Evolutionary conservation across 768 basidiomycete species (phyloP), one percentile per base, ranked within the genome.

Genomic region (Termitomyces sp.): DNA sequence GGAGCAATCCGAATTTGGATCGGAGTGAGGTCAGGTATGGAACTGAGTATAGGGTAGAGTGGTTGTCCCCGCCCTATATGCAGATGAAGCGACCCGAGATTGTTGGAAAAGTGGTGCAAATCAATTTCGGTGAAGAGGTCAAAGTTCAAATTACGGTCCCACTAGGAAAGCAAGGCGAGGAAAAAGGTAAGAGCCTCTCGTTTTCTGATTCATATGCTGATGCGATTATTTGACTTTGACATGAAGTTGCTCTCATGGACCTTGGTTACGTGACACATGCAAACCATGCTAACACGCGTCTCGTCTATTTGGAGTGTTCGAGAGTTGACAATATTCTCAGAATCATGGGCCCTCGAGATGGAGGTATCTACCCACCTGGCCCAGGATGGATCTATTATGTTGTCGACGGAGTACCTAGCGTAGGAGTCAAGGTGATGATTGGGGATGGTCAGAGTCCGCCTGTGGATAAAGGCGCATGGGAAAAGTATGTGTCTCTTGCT

Each of bases 31-130:
- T 81, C 39, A 73, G 74, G 64, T 94, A 89, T 65, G 84, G 86
- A 29, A 93, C 92, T 16, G 91, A 96, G 67, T 96, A 95, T 66
- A 78, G 92, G 47, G 88, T 93, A 31, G 94, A 97, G 66, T 85
- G 87, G 79, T 76, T 96, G 59, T 78, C 77, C 50, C 95, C 96
- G 0, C 87, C 89, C 25, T 98, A 96, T 65, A 84, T 90, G 83
- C 66, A 69, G 23, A 69, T 69, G 60, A 64, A 76, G 12, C 79
- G 92, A 32, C 94, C 89, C 5, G 64, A 70, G 45, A 75, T 87
- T 32, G 41, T 65, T 5, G 61, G 57, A 18, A 56, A 62, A 12
- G 68, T 79, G 1, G 61, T 65, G 29, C 66, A 61, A 33, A 62
- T 89, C 15, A 63, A 66, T 6, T 83, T 82, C 66, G 75, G 77